These are phyloP conservation scores for Wickerhamiella vanderwaltii DNA, from an alignment of 805 yeast genomes.

Conservation along the genomic window DNA sequence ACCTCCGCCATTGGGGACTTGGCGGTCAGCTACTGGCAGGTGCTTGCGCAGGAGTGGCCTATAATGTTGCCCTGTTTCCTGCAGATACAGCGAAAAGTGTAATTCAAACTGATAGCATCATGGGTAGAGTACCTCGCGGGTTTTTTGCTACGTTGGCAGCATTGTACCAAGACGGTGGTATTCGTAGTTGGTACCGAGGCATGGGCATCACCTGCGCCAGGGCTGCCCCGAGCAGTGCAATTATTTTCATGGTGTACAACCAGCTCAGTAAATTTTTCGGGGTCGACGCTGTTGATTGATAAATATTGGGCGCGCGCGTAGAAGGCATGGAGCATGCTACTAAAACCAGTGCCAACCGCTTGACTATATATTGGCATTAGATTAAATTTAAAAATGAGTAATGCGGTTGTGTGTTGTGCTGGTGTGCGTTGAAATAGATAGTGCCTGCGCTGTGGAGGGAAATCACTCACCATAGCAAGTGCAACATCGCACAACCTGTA, in stretches of 20 bases:
- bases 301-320: no score
- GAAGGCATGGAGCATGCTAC: no score
- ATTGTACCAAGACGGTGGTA: slow-evolving; percentile 43
- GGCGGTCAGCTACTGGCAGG: slow-evolving; percentile 48
- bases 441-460: no score
- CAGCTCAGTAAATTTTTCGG: slow-evolving; percentile 16
- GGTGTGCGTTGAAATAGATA: no score
- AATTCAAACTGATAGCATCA: slow-evolving; percentile 52
- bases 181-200: slow-evolving; percentile 69
- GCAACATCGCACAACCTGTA: no score
- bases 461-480: no score
- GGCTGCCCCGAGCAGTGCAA: slow-evolving; percentile 83
- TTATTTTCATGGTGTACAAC: slow-evolving; percentile 73
- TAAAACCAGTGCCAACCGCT: no score
- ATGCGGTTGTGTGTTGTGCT: no score
- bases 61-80: slow-evolving; percentile 72
- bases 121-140: slow-evolving; percentile 27
- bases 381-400: no score
- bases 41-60: slow-evolving; percentile 73
- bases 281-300: background rate
- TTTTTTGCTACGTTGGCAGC: slow-evolving; percentile 31
- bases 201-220: slow-evolving; percentile 68
- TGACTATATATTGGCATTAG: no score
- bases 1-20: background rate
- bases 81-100: slow-evolving; percentile 82